phyloP scores from a whole-genome alignment of 1,284 basidiomycete species.

The Malassezia globosa region DNA sequence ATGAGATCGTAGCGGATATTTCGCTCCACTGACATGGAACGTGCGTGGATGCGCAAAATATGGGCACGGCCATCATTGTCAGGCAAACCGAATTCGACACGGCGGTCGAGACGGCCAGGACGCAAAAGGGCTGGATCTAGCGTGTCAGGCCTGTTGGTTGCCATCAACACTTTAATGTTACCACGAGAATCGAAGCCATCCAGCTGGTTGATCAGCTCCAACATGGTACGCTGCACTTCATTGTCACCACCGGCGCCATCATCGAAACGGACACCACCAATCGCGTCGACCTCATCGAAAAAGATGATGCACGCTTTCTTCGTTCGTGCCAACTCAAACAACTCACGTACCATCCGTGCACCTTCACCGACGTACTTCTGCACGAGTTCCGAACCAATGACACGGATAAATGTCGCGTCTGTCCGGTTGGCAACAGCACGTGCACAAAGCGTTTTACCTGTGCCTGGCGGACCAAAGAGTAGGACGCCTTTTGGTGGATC shows the following conservation, averaged over 20 bases:
- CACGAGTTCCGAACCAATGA: slow-evolving; percentile 95
- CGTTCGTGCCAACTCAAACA: slow-evolving; percentile 97
- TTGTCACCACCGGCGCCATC: slow-evolving; percentile 98
- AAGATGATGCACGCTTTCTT: slow-evolving; percentile 99
- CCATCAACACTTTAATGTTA: slow-evolving; percentile 99
- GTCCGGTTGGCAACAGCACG: slow-evolving; percentile 97
- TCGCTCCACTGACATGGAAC: slow-evolving; percentile 89
- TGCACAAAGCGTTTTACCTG: slow-evolving; percentile 95
- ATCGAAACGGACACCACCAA: slow-evolving; percentile 97
- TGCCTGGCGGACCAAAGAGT: slow-evolving; percentile 87
- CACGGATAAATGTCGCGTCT: slow-evolving; percentile 97
- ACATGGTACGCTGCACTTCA: slow-evolving; percentile 98
- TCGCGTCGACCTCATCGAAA: slow-evolving; percentile 95
- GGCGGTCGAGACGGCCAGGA: slow-evolving; percentile 87
- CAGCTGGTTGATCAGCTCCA: slow-evolving; percentile 96
- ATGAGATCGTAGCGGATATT: slow-evolving; percentile 97
- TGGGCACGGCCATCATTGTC: slow-evolving; percentile 93
- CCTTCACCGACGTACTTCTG: slow-evolving; percentile 99
- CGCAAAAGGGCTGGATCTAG: slow-evolving; percentile 91
- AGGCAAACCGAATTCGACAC: slow-evolving; percentile 89
- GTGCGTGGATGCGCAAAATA: slow-evolving; percentile 90
- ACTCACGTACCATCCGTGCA: slow-evolving; percentile 92
- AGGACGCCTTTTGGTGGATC: slow-evolving; percentile 98
- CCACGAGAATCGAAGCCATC: slow-evolving; percentile 97
- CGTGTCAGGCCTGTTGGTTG: slow-evolving; percentile 95